Evolutionary conservation across 257 asterid genomes (phyloP).

Genomic region (Lycium ferocissimum): DNA sequence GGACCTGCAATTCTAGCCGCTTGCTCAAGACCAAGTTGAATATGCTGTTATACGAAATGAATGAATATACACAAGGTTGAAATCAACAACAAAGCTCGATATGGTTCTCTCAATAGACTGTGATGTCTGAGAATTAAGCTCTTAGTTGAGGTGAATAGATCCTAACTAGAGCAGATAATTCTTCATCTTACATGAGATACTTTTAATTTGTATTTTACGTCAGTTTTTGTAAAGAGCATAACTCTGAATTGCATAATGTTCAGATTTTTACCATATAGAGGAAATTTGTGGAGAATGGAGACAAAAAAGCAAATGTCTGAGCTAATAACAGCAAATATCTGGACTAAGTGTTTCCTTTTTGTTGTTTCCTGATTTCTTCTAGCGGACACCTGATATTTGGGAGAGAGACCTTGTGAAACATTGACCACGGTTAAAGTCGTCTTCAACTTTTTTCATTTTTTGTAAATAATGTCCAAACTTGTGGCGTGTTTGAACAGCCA

Average conservation of each 20-base stretch:
- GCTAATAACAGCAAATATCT: constrained; percentile 14
- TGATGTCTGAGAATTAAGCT: not conserved
- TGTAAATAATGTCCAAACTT: not conserved
- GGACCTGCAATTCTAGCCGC: constrained; percentile 23
- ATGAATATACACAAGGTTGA: not conserved
- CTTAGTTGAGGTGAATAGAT: constrained; percentile 21
- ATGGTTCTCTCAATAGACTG: not conserved
- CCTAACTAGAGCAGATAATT: constrained; percentile 2
- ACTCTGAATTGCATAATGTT: not conserved
- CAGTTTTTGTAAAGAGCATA: constrained; percentile 11
- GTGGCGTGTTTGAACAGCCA: not conserved
- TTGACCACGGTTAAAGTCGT: not conserved
- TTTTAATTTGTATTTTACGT: not conserved
- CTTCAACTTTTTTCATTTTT: not conserved
- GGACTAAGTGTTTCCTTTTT: not conserved
- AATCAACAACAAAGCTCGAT: not conserved
- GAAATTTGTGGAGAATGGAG: not conserved
- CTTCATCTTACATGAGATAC: constrained; percentile 14
- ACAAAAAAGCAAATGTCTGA: not conserved
- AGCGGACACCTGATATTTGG: not conserved
- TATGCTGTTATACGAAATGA: constrained; percentile 14
- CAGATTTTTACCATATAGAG: not conserved
- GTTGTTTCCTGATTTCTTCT: constrained; percentile 1
- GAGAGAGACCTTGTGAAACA: not conserved
- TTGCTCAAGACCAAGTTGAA: constrained; percentile 26